These are phyloP conservation scores for Parachaetomium inaequale DNA, from an alignment of 495 filamentous ascomycete genomes.

Conservation along the genomic window DNA sequence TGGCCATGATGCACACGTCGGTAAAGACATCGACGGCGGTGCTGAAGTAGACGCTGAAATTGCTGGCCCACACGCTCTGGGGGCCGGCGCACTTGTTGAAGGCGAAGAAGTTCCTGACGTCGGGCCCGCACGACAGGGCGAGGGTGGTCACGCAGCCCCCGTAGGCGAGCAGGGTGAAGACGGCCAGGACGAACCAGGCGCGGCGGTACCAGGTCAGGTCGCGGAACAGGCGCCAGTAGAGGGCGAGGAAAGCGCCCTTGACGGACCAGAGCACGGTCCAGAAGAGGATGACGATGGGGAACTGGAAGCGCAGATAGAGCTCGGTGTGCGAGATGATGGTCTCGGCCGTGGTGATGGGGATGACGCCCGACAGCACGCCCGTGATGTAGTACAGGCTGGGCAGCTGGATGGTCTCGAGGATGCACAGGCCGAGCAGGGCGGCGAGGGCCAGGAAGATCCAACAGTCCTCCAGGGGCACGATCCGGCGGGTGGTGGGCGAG, in stretches of 20 bases:
- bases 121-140: conserved; percentile 38
- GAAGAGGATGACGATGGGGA: conserved; percentile 47
- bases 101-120: conserved; percentile 39
- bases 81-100: conserved; percentile 30
- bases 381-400: conserved; percentile 42
- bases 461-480: conserved; percentile 39
- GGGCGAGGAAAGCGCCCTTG: conserved; percentile 47
- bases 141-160: conserved; percentile 41
- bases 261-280: conserved; percentile 48
- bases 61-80: conserved; percentile 33
- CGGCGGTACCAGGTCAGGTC: conserved; percentile 38
- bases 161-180: conserved; percentile 39
- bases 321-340: conserved; percentile 26
- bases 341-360: conserved; percentile 23
- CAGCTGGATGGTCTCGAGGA: conserved; percentile 46
- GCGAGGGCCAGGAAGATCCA: conserved; percentile 40
- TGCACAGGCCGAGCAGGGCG: conserved; percentile 37
- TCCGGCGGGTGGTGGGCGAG: conserved; percentile 27
- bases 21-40: conserved; percentile 46
- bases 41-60: conserved; percentile 44
- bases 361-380: conserved; percentile 27
- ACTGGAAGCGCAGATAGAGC: conserved; percentile 39
- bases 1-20: conserved; percentile 47
- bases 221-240: conserved; percentile 45
- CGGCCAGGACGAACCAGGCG: conserved; percentile 37